These are phyloP conservation scores for Solanum sitiens DNA, from an alignment of 257 asterid species.

Conservation along the genomic window DNA sequence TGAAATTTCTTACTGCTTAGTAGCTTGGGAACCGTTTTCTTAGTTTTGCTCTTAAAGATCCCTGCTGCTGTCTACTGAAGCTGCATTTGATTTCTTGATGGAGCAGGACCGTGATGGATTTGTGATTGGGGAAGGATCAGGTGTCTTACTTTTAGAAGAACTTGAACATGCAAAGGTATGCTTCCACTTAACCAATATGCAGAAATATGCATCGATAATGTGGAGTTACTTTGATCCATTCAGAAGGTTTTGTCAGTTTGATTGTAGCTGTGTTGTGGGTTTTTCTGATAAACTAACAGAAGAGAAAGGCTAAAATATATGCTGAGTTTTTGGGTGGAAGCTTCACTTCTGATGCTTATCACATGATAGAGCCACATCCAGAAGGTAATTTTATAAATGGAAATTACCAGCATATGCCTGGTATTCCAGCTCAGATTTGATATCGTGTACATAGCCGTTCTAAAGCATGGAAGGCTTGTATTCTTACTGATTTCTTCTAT, in stretches of 20 bases:
- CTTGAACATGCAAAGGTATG: conserved; percentile 86
- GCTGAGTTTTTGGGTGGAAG: conserved; percentile 98
- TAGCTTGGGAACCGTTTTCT: not conserved
- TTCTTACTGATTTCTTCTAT: not conserved
- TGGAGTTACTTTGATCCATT: not conserved
- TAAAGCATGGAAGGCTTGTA: not conserved
- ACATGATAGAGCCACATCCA: conserved; percentile 96
- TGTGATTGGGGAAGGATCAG: conserved; percentile 98
- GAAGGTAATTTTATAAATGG: conserved; percentile 36
- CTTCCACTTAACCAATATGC: not conserved
- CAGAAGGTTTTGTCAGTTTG: not conserved
- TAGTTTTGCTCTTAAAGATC: not conserved
- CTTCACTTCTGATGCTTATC: conserved; percentile 93
- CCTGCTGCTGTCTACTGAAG: not conserved
- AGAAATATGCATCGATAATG: not conserved
- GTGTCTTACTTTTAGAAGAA: conserved; percentile 87
- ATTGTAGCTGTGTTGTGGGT: not conserved
- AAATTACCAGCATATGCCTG: not conserved
- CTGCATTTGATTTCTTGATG: not conserved
- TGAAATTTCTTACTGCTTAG: not conserved
- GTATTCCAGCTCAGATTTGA: not conserved
- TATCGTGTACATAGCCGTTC: not conserved
- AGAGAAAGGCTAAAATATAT: conserved; percentile 81
- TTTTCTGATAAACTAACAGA: conserved; percentile 22
- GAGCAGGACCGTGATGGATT: conserved; percentile 86